A percentile compares a stretch with the other conserved stretches of the same genome.
These are phyloP conservation scores for Symbiodinium pilosum DNA, from an alignment of 73 alveolate genomes.

Conservation along the genomic window DNA sequence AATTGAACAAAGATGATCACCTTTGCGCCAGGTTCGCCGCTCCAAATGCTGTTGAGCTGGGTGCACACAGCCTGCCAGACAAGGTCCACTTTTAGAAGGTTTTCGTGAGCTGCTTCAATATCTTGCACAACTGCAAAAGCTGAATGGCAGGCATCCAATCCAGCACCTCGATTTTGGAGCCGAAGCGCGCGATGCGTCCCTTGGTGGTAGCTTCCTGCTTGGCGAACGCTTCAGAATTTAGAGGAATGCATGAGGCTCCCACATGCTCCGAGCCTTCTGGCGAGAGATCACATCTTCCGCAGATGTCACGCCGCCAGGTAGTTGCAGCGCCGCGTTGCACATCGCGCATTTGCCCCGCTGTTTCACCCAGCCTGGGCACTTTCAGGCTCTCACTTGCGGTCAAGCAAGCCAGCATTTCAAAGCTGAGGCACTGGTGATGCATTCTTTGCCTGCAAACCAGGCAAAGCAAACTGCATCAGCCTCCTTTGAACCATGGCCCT, in stretches of 20 bases:
- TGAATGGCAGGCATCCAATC: not conserved
- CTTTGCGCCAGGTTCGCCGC: conserved; percentile 22
- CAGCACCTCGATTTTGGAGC: conserved; percentile 49
- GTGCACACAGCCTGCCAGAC: conserved; percentile 48
- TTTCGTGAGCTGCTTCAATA: no score
- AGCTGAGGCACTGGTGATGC: not conserved
- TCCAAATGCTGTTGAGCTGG: conserved; percentile 77
- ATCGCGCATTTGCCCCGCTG: conserved; percentile 35
- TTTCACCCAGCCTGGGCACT: conserved; percentile 8
- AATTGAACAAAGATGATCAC: conserved; percentile 71
- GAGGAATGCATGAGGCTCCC: no score
- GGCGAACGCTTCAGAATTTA: no score
- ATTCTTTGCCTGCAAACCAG: conserved; percentile 10
- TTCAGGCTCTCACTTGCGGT: not conserved
- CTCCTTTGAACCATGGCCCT: not conserved
- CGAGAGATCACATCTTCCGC: conserved; percentile 22
- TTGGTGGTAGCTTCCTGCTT: not conserved
- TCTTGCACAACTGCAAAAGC: no score
- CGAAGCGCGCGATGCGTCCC: conserved; percentile 41
- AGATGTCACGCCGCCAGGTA: not conserved
- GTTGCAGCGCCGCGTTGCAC: conserved; percentile 12
- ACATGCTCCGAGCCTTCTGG: conserved; percentile 12
- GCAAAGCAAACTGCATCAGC: not conserved
- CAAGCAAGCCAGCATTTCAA: not conserved
- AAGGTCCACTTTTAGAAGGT: not conserved